A percentile compares a stretch with the other conserved stretches of the same genome.
Evolutionary conservation across 108 stramenopile genomes (phyloP).

Genomic region (Bacterosira constricta): DNA sequence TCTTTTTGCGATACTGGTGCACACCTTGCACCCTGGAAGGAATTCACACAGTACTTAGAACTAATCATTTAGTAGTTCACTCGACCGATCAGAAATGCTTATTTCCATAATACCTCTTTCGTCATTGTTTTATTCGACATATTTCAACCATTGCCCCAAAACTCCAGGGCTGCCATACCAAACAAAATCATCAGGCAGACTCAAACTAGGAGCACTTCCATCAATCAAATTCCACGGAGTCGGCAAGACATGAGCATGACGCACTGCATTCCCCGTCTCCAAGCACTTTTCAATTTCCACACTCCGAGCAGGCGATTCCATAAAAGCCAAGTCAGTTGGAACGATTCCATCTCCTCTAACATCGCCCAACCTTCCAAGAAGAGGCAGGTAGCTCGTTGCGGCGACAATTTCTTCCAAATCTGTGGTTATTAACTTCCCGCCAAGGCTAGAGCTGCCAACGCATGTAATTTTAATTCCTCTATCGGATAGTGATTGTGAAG

Average conservation of each 20-base stretch:
- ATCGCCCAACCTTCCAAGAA: constrained; percentile 48
- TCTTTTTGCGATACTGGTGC: no score
- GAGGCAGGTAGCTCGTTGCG: constrained; percentile 69
- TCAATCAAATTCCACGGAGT: constrained; percentile 82
- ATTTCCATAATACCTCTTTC: no score
- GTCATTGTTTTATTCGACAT: constrained; percentile 48
- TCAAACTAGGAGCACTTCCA: constrained; percentile 62
- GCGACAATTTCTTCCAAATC: constrained; percentile 74
- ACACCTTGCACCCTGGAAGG: no score
- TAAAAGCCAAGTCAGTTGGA: constrained; percentile 68
- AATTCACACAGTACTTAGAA: no score
- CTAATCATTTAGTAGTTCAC: no score
- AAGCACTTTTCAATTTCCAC: constrained; percentile 60
- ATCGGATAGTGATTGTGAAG: constrained; percentile 50
- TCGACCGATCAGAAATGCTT: no score
- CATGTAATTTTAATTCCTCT: constrained; percentile 68
- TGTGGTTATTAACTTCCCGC: constrained; percentile 53
- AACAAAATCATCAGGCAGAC: constrained; percentile 51
- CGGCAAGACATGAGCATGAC: constrained; percentile 79
- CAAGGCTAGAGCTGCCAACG: constrained; percentile 56
- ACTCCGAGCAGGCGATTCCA: constrained; percentile 65
- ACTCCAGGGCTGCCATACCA: constrained; percentile 71
- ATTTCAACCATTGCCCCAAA: constrained; percentile 61
- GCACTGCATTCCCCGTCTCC: constrained; percentile 49
- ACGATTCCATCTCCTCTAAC: constrained; percentile 76